Evolutionary conservation across 2,329 filamentous ascomycete species (phyloP).

Genomic region (Colletotrichum graminicola): DNA sequence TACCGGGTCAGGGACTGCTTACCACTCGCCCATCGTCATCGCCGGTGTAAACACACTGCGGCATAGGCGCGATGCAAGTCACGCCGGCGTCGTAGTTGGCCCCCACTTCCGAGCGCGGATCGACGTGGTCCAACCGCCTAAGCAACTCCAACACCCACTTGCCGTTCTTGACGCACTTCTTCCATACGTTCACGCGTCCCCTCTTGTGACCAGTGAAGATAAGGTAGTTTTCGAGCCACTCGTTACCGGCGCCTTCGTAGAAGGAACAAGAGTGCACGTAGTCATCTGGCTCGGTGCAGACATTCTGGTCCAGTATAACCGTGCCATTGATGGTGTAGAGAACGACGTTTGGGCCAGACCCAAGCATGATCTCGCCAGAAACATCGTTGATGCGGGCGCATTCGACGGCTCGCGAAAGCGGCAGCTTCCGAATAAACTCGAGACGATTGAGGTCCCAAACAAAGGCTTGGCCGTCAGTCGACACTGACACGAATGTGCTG

Average conservation of each 20-base stretch:
- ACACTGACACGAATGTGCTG: constrained; percentile 87
- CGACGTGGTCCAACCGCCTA: constrained; percentile 84
- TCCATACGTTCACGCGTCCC: constrained; percentile 86
- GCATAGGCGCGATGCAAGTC: constrained; percentile 87
- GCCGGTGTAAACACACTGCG: constrained; percentile 88
- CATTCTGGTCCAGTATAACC: constrained; percentile 82
- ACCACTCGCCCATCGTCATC: constrained; percentile 94
- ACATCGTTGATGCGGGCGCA: constrained; percentile 91
- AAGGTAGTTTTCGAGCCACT: constrained; percentile 89
- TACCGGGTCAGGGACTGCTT: constrained; percentile 44
- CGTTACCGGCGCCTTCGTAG: constrained; percentile 90
- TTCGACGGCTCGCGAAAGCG: constrained; percentile 69
- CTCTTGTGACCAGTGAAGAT: constrained; percentile 89
- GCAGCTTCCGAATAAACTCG: constrained; percentile 84
- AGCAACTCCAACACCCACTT: constrained; percentile 83
- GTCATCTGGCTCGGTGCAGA: constrained; percentile 80
- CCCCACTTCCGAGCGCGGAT: constrained; percentile 72
- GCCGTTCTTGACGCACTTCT: constrained; percentile 68
- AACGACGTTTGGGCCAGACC: constrained; percentile 78
- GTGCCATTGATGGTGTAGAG: constrained; percentile 92
- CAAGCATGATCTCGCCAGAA: constrained; percentile 89
- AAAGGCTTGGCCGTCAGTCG: constrained; percentile 83
- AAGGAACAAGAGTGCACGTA: constrained; percentile 86
- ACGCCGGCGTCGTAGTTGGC: constrained; percentile 76
- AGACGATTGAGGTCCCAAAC: constrained; percentile 95